Base-by-base conservation (phyloP, 179 eudicot species). In the Corrigiola litoralis region DNA sequence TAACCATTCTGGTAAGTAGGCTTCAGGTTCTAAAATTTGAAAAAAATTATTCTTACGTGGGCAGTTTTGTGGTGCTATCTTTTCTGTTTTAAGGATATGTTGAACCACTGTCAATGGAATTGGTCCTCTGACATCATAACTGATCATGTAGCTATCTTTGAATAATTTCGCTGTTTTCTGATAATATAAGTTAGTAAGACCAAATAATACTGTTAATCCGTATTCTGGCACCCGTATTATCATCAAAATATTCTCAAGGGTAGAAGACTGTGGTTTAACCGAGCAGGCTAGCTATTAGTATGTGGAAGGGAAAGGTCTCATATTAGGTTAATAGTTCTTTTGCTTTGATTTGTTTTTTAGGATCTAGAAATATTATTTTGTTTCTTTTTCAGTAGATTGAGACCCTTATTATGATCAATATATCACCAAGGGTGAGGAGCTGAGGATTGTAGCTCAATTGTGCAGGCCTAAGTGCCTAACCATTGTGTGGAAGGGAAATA, bases 1-100 rank as follows among this genome's bases (percentile, higher is more conserved):
- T 49, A 74, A 64, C 48, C 77, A 57, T 71, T 66, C 82, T 68
- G 79, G 98, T 92, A 74, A 79, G 74, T 68, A 29, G 11, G 14
- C 47, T 65, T 49, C 34, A 49, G 45, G 41, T 57, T 47, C 69
- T 58, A 38, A 53, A 48, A 57, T 31, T 32, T 23, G 7, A n/a
- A n/a, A n/a, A n/a, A n/a, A 13, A 21, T 23, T 47, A 27, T 23
- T 61, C 8, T 40, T 20, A 20, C 5, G 12, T n/a, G 31, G 32
- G 17, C 24, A 17, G 12, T 33, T 5, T 3, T 55, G 12, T 7
- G 17, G 50, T 46, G 14, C 53, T 58, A 20, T 5, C 52, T 37
- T 14, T 34, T 24, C 18, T 21, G n/a, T 28, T 4, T 1, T 6
- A 54, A 29, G 27, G 41, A 53, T 50, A 58, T 63, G 37, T 46